Percentiles rank a stretch among this genome's conserved stretches.
Evolutionary conservation across 208 protist species (phyloP).

Genomic region (Acanthamoeba divionensis): DNA sequence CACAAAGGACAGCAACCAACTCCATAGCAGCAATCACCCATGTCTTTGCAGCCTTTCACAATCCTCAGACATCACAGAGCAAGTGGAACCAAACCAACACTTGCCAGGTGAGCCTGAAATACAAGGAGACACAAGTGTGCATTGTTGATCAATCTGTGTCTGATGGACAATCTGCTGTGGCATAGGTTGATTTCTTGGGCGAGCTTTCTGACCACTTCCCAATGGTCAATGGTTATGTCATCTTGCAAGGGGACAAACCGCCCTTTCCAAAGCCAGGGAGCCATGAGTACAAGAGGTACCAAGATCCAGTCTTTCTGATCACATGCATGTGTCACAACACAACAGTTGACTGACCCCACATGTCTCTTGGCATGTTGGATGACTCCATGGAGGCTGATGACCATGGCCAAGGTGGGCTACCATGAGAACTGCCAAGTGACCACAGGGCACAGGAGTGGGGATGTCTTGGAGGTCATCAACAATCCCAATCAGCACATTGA

Average conservation of each 20-base stretch:
- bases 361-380: no score
- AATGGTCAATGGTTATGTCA: conserved; percentile 14
- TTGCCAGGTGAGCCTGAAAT: not conserved
- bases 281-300: not conserved
- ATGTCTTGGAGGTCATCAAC: not conserved
- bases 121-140: no score
- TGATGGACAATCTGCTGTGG: no score
- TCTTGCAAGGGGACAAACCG: not conserved
- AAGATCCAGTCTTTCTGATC: no score
- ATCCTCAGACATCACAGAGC: not conserved
- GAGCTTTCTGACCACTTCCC: conserved; percentile 32
- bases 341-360: no score
- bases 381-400: no score
- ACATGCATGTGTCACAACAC: no score
- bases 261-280: conserved; percentile 17
- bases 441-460: conserved; percentile 5
- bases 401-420: not conserved
- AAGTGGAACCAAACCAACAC: conserved; percentile 2
- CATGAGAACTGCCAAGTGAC: not conserved
- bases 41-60: conserved; percentile 27
- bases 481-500: conserved; percentile 31
- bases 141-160: no score
- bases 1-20: not conserved
- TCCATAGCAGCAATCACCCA: not conserved
- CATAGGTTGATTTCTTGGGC: conserved; percentile 31